Evolutionary conservation across 2,329 filamentous ascomycete species (phyloP).

Genomic region (Fusarium subglutinans): DNA sequence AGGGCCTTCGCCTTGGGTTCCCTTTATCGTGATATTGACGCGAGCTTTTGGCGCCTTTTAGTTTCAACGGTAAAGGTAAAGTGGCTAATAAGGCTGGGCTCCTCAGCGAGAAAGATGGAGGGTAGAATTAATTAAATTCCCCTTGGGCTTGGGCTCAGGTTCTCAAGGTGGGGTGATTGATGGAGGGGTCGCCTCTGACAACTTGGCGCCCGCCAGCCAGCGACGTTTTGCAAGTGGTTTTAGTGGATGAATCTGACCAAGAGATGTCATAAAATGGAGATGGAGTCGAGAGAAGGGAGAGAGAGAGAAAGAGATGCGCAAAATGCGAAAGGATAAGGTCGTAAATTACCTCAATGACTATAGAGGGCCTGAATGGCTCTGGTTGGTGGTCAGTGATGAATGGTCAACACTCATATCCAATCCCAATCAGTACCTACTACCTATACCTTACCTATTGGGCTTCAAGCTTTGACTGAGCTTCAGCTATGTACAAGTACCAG

Average conservation of each 20-base stretch:
- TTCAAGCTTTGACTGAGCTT: constrained; percentile 25
- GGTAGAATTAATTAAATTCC: not conserved
- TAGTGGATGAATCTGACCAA: not conserved
- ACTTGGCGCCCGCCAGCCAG: constrained; percentile 20
- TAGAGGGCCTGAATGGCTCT: not conserved
- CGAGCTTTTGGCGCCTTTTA: not conserved
- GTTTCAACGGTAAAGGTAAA: not conserved
- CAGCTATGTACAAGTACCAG: not conserved
- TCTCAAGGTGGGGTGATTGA: constrained; percentile 34
- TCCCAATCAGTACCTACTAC: constrained; percentile 8
- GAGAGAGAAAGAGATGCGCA: not conserved
- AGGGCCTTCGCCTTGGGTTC: not conserved
- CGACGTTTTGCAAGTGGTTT: constrained; percentile 16
- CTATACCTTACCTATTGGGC: not conserved
- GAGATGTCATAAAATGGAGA: not conserved
- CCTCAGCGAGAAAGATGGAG: not conserved
- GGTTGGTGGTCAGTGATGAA: not conserved
- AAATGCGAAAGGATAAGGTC: not conserved
- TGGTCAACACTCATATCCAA: constrained; percentile 2
- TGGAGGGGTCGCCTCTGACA: constrained; percentile 31
- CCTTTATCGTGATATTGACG: not conserved
- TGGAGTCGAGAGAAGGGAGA: not conserved
- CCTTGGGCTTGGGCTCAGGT: not conserved
- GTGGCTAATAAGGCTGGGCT: not conserved
- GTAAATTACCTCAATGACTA: not conserved